phyloP scores from a whole-genome alignment of 495 filamentous ascomycete genomes.

The Xylaria bambusicola region DNA sequence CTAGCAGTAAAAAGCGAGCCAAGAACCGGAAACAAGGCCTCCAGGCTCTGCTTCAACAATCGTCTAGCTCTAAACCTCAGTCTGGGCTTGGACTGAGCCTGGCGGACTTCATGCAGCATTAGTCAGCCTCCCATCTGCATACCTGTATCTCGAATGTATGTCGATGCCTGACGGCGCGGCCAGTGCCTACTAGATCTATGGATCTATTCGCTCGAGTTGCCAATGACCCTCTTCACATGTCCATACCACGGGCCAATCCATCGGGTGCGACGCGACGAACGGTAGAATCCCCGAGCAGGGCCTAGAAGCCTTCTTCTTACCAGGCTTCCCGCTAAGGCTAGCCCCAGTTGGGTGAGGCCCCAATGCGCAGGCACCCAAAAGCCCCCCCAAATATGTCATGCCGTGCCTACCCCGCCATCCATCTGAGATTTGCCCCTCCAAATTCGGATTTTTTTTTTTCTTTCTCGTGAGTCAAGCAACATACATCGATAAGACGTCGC shows the following conservation, averaged over 20 bases:
- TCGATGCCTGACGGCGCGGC: no score
- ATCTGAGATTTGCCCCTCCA: slow-evolving; percentile 33
- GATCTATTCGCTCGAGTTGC: no score
- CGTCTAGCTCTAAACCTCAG: slow-evolving; percentile 32
- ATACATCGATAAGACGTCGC: slow-evolving; percentile 3
- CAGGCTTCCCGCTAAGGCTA: slow-evolving; percentile 11
- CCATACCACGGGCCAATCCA: no score
- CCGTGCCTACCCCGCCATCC: slow-evolving; percentile 35
- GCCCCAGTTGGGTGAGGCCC: slow-evolving; percentile 18
- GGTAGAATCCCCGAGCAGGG: slow-evolving; percentile 20
- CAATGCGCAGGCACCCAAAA: slow-evolving; percentile 13
- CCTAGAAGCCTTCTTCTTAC: slow-evolving; percentile 6
- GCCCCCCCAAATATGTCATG: slow-evolving; percentile 31
- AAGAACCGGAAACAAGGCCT: slow-evolving; percentile 57
- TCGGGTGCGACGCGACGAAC: neutral
- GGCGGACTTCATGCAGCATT: slow-evolving; percentile 55
- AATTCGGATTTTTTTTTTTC: slow-evolving; percentile 26
- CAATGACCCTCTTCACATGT: no score
- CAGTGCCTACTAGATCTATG: no score
- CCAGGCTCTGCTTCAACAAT: slow-evolving; percentile 51
- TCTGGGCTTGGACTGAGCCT: slow-evolving; percentile 51
- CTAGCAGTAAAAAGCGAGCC: slow-evolving; percentile 55
- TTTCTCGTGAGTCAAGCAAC: slow-evolving; percentile 33
- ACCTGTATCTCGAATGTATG: no score
- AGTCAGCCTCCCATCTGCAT: no score